Evolutionary conservation across 2,329 filamentous ascomycete genomes (phyloP).

Genomic region (Cercospora janseana): DNA sequence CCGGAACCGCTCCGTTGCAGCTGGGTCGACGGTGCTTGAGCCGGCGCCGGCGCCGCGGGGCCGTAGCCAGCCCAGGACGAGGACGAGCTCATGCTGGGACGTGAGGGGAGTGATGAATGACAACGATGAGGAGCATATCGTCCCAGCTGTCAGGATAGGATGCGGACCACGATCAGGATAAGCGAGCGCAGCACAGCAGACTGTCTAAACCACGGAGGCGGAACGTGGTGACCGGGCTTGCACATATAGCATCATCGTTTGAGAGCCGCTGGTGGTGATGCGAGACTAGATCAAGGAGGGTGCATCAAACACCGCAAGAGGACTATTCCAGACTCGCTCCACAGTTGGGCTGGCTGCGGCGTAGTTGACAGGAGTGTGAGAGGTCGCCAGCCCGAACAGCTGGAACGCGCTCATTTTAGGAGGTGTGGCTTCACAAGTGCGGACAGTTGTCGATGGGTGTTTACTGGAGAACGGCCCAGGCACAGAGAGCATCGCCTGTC

Average conservation of each 20-base stretch:
- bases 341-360: slow-evolving; percentile 18
- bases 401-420: slow-evolving; percentile 16
- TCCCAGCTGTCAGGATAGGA: slow-evolving; percentile 21
- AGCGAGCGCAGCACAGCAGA: slow-evolving; percentile 35
- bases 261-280: slow-evolving; percentile 21
- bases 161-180: slow-evolving; percentile 31
- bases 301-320: slow-evolving; percentile 21
- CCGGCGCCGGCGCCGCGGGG: slow-evolving; percentile 27
- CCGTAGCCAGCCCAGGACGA: slow-evolving; percentile 33
- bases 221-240: slow-evolving; percentile 26
- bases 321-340: slow-evolving; percentile 23
- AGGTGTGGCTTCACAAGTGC: slow-evolving; percentile 19
- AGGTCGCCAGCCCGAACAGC: slow-evolving; percentile 15
- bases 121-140: slow-evolving; percentile 17
- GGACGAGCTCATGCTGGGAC: slow-evolving; percentile 29
- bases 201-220: slow-evolving; percentile 29
- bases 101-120: slow-evolving; percentile 12
- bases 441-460: slow-evolving; percentile 10
- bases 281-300: slow-evolving; percentile 20
- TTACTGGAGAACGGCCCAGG: slow-evolving; percentile 14
- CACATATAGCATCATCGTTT: slow-evolving; percentile 29
- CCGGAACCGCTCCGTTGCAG: slow-evolving; percentile 25
- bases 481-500: slow-evolving; percentile 11
- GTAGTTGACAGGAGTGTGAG: slow-evolving; percentile 9
- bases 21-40: slow-evolving; percentile 24